Percentiles rank a stretch among this genome's conserved stretches.
These are phyloP conservation scores for Aspergillus jensenii DNA, from an alignment of 2,329 filamentous ascomycete species.

Conservation along the genomic window DNA sequence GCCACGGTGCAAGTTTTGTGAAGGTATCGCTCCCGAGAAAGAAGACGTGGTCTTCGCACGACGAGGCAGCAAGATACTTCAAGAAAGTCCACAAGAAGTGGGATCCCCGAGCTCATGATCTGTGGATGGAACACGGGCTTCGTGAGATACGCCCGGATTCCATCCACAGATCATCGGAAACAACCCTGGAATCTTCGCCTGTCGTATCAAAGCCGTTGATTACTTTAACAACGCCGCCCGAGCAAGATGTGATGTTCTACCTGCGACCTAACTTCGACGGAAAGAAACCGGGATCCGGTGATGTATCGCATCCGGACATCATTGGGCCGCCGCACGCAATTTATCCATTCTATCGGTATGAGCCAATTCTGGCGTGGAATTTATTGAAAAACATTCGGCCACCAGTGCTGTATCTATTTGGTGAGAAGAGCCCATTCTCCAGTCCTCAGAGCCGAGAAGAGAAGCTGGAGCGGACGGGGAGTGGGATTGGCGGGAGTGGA, in stretches of 20 bases:
- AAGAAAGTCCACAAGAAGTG: constrained; percentile 1
- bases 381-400: too few species aligned
- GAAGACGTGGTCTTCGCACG: constrained; percentile 11
- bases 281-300: neutral
- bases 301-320: constrained; percentile 3
- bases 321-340: neutral
- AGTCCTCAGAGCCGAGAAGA: too few species aligned
- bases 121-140: constrained; percentile 14
- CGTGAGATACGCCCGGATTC: neutral
- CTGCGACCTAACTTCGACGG: constrained; percentile 26
- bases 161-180: too few species aligned
- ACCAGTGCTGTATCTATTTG: too few species aligned
- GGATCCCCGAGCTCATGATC: constrained; percentile 12
- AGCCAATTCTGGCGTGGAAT: neutral
- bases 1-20: neutral
- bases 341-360: constrained; percentile 7
- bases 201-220: constrained; percentile 45
- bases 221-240: constrained; percentile 67
- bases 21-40: neutral
- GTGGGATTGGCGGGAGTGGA: too few species aligned
- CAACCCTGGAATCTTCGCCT: neutral
- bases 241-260: constrained; percentile 65
- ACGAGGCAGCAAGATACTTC: constrained; percentile 5
- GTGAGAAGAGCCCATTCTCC: too few species aligned
- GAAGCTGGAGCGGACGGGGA: too few species aligned